phyloP scores from a whole-genome alignment of 257 asterid species.

The Ilex aquifolium region DNA sequence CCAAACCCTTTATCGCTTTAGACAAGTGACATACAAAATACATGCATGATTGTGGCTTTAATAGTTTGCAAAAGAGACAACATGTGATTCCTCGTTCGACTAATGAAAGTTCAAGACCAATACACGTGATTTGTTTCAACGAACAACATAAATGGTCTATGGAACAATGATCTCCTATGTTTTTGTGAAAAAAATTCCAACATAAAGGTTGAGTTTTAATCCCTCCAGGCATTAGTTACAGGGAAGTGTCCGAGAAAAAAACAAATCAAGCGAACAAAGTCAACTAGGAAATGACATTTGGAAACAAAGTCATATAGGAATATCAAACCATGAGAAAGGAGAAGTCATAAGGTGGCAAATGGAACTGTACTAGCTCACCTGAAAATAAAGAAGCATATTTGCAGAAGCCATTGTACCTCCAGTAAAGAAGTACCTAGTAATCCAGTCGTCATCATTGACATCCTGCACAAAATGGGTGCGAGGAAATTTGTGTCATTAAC shows the following conservation, averaged over 20 bases:
- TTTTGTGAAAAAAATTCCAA: neutral
- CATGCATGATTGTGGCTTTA: no score
- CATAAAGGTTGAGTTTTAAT: neutral
- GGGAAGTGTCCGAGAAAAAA: neutral
- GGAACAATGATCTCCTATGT: no score
- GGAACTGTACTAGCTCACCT: conserved; percentile 37
- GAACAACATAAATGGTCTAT: no score
- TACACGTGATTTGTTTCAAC: no score
- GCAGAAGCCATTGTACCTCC: conserved; percentile 98
- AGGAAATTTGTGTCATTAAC: neutral
- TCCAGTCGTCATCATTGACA: conserved; percentile 84
- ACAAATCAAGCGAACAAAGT: neutral
- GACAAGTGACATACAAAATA: no score
- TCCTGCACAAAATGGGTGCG: conserved; percentile 38
- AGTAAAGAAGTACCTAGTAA: conserved; percentile 82
- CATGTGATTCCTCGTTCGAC: no score
- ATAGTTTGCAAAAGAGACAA: no score
- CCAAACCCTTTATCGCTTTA: no score
- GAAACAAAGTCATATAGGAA: neutral
- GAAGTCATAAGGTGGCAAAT: neutral
- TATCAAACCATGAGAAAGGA: neutral
- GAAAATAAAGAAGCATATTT: conserved; percentile 88
- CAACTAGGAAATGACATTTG: neutral
- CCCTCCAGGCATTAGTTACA: no score
- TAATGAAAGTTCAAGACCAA: no score